Base-by-base conservation (phyloP, 2,329 filamentous ascomycete species). In the Dactylellina sp. region DNA sequence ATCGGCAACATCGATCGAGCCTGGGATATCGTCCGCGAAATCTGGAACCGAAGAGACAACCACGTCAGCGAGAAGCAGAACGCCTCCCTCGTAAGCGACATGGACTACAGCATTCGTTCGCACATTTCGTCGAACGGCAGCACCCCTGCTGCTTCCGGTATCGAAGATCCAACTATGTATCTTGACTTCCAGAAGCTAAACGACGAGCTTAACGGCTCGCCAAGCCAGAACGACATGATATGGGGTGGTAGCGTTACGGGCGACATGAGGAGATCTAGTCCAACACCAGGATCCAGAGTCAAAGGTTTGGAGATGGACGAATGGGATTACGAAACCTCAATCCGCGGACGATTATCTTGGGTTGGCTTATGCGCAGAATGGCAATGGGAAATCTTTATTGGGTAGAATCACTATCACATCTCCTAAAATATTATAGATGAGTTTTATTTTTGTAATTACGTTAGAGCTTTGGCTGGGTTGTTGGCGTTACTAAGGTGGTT, bases 1-100 rank as follows among this genome's bases (percentile, higher is more conserved):
- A 87, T 91, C 47, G 89, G 89, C 14, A 88, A 89, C 52, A 85
- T 91, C 49, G 88, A 90, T 77, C 86, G 87, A 24, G 89, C 87
- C 72, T 82, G 86, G 75, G 85, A 89, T 47, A 87, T 91, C 5
- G 85, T 88, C 20, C 84, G 85, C 70, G 89, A 90, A 79, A 88
- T 91, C 0, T 91, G 89, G 89, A 80, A 80, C 25, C 84, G 89
- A 11, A 84, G 88, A 32, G 89, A 91, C 78, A 65, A 42, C 55
- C 64, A 82, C 80, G 2, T 84, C 18, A 60, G 22, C 68, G 68
- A 72, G 28, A 72, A 61, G 18, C 68, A 65, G 28, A 59, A 14
- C 12, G 28, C 44, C 5, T 55, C 60, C 2, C 46, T 84, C 75
- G 83, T 82, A 56, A 78, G 78, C 24, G 83, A 83, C 46, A 83